phyloP scores from a whole-genome alignment of 2,329 filamentous ascomycete genomes.

The Fusarium oligoseptatum region DNA sequence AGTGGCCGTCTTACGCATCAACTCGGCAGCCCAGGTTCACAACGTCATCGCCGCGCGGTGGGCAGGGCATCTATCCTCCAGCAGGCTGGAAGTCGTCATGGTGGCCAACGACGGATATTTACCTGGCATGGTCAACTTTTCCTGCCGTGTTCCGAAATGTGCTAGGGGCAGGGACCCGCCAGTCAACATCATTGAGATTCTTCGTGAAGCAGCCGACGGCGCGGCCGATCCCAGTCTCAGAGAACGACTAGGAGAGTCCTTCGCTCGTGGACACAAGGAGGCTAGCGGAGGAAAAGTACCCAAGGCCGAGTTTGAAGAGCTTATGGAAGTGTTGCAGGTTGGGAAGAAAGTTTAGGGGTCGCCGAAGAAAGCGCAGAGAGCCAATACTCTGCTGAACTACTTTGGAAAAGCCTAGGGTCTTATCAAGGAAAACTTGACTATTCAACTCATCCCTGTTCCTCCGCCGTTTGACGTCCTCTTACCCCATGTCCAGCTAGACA shows the following conservation, averaged over 20 bases:
- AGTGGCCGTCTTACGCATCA: slow-evolving; percentile 74
- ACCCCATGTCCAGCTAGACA: not conserved
- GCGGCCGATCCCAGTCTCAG: slow-evolving; percentile 55
- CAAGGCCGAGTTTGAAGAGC: slow-evolving; percentile 72
- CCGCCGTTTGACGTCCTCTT: not conserved
- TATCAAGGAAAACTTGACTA: slow-evolving; percentile 1
- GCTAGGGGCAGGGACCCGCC: slow-evolving; percentile 66
- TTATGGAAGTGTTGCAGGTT: slow-evolving; percentile 70
- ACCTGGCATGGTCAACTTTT: slow-evolving; percentile 74
- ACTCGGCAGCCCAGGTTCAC: slow-evolving; percentile 72
- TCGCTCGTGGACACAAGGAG: slow-evolving; percentile 76
- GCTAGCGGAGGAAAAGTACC: slow-evolving; percentile 75
- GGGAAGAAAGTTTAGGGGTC: slow-evolving; percentile 64
- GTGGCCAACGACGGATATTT: slow-evolving; percentile 77
- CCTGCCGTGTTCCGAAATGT: slow-evolving; percentile 71
- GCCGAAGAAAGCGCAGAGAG: slow-evolving; percentile 47
- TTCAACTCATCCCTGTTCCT: not conserved
- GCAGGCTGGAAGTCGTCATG: slow-evolving; percentile 72
- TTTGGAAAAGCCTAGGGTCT: slow-evolving; percentile 57
- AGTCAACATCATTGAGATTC: slow-evolving; percentile 72
- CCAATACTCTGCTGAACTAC: slow-evolving; percentile 68
- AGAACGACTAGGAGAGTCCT: slow-evolving; percentile 70
- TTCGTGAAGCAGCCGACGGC: slow-evolving; percentile 64
- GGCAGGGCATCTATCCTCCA: slow-evolving; percentile 71
- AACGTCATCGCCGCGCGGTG: slow-evolving; percentile 76